Percentiles rank a stretch among this genome's conserved stretches.
phyloP scores from a whole-genome alignment of 306 rosid species.

The Lablab purpureus region DNA sequence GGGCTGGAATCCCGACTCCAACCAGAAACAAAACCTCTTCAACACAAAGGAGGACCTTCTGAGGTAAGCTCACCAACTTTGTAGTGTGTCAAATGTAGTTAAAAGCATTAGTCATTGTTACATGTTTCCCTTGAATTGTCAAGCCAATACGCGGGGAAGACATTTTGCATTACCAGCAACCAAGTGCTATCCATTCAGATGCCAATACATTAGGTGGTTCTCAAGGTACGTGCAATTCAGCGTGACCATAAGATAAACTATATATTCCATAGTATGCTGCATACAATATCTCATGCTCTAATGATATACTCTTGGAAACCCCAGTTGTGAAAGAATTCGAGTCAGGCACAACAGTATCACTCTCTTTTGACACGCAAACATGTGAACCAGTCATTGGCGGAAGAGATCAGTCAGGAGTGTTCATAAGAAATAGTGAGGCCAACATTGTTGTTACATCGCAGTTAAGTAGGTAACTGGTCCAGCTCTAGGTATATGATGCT shows the following conservation, averaged over 20 bases:
- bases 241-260: background rate
- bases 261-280: background rate
- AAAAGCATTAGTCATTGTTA: conserved; percentile 29
- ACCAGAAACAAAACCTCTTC: conserved; percentile 59
- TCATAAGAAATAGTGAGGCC: conserved; percentile 54
- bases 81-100: background rate
- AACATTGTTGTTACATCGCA: conserved; percentile 53
- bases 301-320: background rate
- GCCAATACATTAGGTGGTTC: conserved; percentile 57
- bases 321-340: conserved; percentile 48
- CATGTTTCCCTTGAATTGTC: conserved; percentile 24
- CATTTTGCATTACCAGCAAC: conserved; percentile 56
- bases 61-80: conserved; percentile 57
- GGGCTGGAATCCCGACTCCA: conserved; percentile 59
- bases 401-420: conserved; percentile 50
- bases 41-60: conserved; percentile 48
- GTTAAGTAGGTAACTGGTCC: conserved; percentile 51
- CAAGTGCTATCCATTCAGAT: conserved; percentile 48
- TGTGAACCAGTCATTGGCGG: conserved; percentile 49
- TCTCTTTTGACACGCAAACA: conserved; percentile 54
- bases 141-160: conserved; percentile 58
- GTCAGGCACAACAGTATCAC: conserved; percentile 36
- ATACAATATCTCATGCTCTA: conserved; percentile 12
- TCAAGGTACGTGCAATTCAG: conserved; percentile 38
- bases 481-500: background rate